Conservation (phyloP, 2,329 filamentous ascomycete species). For the Botrytis fabae region DNA sequence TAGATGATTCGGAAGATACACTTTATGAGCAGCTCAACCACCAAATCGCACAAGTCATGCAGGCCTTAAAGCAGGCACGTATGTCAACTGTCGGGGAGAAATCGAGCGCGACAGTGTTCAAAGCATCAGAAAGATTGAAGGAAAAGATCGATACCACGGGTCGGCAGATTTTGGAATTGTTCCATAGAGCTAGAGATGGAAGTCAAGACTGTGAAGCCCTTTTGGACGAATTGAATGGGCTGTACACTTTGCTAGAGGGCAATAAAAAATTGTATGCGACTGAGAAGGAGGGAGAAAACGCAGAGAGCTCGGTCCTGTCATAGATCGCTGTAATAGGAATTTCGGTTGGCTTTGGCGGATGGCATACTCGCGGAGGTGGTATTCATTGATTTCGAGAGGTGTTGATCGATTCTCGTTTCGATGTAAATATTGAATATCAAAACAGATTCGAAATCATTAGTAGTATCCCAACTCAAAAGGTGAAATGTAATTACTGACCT, state of each 20-base stretch:
- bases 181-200: constrained; percentile 23
- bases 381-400: not conserved
- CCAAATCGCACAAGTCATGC: constrained; percentile 15
- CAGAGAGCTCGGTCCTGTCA: not conserved
- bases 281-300: not conserved
- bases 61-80: constrained; percentile 22
- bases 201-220: constrained; percentile 31
- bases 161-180: constrained; percentile 29
- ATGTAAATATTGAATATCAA: not conserved
- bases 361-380: not conserved
- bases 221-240: constrained; percentile 28
- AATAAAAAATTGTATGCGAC: constrained; percentile 23
- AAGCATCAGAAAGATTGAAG: constrained; percentile 27
- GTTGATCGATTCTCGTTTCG: not conserved
- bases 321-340: not conserved
- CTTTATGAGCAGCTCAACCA: constrained; percentile 8
- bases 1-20: constrained; percentile 6
- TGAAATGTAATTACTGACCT: constrained; percentile 31
- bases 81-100: constrained; percentile 10
- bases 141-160: constrained; percentile 27
- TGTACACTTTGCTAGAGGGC: constrained; percentile 31
- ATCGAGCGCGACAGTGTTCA: constrained; percentile 17
- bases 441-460: constrained; percentile 32
- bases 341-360: not conserved
- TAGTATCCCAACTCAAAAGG: constrained; percentile 37